Base-by-base conservation (phyloP, 2,329 filamentous ascomycete species). In the Neurospora crassa region DNA sequence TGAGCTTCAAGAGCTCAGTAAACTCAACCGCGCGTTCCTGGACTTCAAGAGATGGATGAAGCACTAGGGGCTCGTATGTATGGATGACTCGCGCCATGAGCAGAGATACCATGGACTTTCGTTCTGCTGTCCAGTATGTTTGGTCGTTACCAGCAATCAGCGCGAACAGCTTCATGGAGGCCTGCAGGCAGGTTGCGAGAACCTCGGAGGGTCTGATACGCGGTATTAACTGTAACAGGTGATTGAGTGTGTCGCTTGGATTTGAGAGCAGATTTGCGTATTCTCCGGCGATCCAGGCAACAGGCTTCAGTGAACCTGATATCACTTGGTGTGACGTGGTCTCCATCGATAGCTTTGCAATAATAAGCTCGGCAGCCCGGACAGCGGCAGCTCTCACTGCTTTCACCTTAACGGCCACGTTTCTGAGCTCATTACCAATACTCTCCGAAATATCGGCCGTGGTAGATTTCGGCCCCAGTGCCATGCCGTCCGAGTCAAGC, bases 21-120 rank as follows among this genome's bases (percentile, higher is more conserved):
- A 97, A 96, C 78, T 97, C 94, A 1, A 97, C 94, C 3, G 94
- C 91, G 71, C 96, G 89, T 80, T 98, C 96, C 81, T 99, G 96
- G 3, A 99, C 94, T 79, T 99, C 96, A 1, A 99, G 85, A 76
- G 90, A 93, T 0, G 95, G 94, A 79, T 98, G 93, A 53, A 90
- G 85, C 0, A 90, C 89, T 18, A 98, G 81, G 0, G 90, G 88
- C 76, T 98, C 94, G 29, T 97, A 83, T 68, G 92, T 91, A 78
- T 96, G 89, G 24, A 97, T 88, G 7, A 97, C 89, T 1, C 94
- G 89, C 40, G 92, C 91, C 81, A 97, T 89, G 34, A 97, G 84
- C 3, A 98, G 86, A 10, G 91, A 89, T 42, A 92, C 89, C 73
- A 89, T 89, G 0, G 91, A 90, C 78, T 93, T 94, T 71, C 91